A percentile compares a stretch with the other conserved stretches of the same genome.
phyloP scores from a whole-genome alignment of 805 yeast species.

The Candida suzukii region DNA sequence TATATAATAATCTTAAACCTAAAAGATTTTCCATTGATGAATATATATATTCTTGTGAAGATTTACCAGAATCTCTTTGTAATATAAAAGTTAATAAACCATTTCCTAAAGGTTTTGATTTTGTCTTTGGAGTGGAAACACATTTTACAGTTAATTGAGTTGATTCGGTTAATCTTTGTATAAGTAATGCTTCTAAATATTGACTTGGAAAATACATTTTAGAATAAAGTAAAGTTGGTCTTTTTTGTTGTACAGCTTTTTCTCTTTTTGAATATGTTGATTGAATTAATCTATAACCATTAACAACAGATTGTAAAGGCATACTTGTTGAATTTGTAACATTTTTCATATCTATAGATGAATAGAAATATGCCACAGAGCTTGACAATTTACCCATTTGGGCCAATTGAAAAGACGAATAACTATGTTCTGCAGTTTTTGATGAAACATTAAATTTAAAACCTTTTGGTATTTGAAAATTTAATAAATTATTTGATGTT shows the following conservation, averaged over 20 bases:
- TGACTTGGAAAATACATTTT: constrained; percentile 84
- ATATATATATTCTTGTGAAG: constrained; percentile 67
- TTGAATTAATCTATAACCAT: constrained; percentile 53
- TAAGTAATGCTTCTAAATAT: constrained; percentile 79
- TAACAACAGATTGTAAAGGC: constrained; percentile 58
- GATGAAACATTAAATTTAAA: constrained; percentile 60
- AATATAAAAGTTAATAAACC: constrained; percentile 59
- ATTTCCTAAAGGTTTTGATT: constrained; percentile 18
- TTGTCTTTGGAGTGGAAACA: constrained; percentile 46
- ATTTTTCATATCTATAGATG: constrained; percentile 48
- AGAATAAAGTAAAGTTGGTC: constrained; percentile 62
- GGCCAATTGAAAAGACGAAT: constrained; percentile 65
- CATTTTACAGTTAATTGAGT: constrained; percentile 70
- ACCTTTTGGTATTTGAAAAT: constrained; percentile 68
- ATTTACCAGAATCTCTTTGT: constrained; percentile 59
- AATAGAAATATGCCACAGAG: constrained; percentile 73
- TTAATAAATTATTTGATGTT: constrained; percentile 63
- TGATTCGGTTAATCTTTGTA: constrained; percentile 50
- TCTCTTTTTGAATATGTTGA: constrained; percentile 2
- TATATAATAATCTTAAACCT: constrained; percentile 77
- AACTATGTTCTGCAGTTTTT: constrained; percentile 60
- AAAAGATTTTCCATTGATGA: constrained; percentile 78
- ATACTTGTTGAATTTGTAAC: constrained; percentile 46
- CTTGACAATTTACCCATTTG: constrained; percentile 66
- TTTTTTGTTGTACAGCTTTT: not conserved